Evolutionary conservation across 768 basidiomycete species (phyloP).

Genomic region (Russula olivacea): DNA sequence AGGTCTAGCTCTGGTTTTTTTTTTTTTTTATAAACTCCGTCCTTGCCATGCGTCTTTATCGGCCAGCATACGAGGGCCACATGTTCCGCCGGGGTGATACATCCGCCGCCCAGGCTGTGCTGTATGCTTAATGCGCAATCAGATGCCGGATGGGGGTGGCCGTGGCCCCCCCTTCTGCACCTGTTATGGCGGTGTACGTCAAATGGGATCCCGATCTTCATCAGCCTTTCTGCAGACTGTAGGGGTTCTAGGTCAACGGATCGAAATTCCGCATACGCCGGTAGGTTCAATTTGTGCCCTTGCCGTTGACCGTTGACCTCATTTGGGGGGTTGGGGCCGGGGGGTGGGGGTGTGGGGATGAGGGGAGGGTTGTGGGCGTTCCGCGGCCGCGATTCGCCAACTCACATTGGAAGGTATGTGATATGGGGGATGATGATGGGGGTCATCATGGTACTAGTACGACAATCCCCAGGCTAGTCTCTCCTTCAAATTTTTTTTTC

Average conservation of each 20-base stretch:
- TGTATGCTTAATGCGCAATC: background rate
- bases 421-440: no score
- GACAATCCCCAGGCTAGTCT: background rate
- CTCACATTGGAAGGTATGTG: no score
- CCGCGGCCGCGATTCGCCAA: no score
- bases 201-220: constrained; percentile 2
- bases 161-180: background rate
- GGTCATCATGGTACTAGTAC: background rate
- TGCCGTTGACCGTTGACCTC: background rate
- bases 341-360: background rate
- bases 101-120: constrained; percentile 4
- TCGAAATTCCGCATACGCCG: background rate
- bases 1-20: background rate
- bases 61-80: background rate
- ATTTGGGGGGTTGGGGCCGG: background rate
- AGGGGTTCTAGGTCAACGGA: constrained; percentile 1
- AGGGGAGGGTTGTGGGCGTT: background rate
- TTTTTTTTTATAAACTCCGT: constrained; percentile 7
- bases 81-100: background rate
- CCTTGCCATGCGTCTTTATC: constrained; percentile 17
- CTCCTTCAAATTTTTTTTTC: no score
- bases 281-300: background rate
- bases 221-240: background rate
- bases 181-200: constrained; percentile 13
- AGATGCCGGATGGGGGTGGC: background rate